Percentiles rank a stretch among this genome's conserved stretches.
phyloP scores from a whole-genome alignment of 176 grass and related monocot genomes.

The Elaeis guineensis region DNA sequence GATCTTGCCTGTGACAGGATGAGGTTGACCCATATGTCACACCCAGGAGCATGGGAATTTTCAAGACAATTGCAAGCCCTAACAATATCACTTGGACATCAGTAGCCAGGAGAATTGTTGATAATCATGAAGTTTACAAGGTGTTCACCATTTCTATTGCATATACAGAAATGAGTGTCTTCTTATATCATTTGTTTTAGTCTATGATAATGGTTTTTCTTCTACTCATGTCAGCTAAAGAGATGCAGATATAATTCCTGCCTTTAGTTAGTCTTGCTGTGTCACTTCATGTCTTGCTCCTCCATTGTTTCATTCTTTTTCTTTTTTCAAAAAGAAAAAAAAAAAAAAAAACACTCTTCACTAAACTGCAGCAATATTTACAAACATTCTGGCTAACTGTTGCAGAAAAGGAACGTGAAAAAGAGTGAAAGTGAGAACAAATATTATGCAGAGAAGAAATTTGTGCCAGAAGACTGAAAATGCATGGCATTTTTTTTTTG shows the following conservation, averaged over 20 bases:
- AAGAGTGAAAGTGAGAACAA: conserved; percentile 82
- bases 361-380: no score
- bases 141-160: conserved; percentile 12
- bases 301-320: neutral
- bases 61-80: conserved; percentile 59
- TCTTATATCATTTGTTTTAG: no score
- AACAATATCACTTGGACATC: conserved; percentile 64
- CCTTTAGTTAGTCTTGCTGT: no score
- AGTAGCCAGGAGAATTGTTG: conserved; percentile 63
- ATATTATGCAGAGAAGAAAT: conserved; percentile 76
- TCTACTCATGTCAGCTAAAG: no score
- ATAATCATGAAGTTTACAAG: conserved; percentile 85
- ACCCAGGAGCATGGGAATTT: conserved; percentile 79
- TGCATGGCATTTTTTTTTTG: neutral
- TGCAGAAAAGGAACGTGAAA: conserved; percentile 73
- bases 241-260: no score
- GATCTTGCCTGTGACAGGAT: conserved; percentile 22
- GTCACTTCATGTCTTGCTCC: no score
- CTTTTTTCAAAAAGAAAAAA: no score
- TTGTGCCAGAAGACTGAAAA: conserved; percentile 66
- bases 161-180: no score
- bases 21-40: conserved; percentile 54
- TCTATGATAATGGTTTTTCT: no score
- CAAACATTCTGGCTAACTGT: no score
- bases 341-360: no score